phyloP scores from a whole-genome alignment of 441 rosid species.

The Erysimum cheiri region DNA sequence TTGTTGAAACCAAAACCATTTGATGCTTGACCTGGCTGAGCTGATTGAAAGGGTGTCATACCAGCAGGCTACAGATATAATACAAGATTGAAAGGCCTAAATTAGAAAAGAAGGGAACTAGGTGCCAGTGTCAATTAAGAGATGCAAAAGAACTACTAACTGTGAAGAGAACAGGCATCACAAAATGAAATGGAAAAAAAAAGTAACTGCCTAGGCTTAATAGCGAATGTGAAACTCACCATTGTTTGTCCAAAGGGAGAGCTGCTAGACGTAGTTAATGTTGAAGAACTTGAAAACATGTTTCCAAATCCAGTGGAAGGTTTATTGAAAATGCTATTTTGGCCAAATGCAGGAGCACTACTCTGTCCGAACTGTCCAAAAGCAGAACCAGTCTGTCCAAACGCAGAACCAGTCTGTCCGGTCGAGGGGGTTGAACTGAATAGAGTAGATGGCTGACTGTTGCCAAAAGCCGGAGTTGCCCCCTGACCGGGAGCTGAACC shows the following conservation, averaged over 20 bases:
- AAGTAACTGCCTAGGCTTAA: not conserved
- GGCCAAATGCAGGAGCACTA: conserved; percentile 55
- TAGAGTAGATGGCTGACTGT: conserved; percentile 65
- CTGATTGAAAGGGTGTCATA: conserved; percentile 60
- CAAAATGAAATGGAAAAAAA: conserved; percentile 2
- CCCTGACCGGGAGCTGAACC: conserved; percentile 54
- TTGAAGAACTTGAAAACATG: conserved; percentile 62
- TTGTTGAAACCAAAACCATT: conserved; percentile 66
- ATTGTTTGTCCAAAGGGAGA: conserved; percentile 55
- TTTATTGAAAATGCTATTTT: conserved; percentile 54
- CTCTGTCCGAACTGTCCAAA: conserved; percentile 50
- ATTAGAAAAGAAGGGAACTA: conserved; percentile 8
- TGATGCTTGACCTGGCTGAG: conserved; percentile 71
- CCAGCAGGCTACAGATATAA: conserved; percentile 59
- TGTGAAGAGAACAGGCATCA: not conserved
- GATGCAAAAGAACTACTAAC: conserved; percentile 4
- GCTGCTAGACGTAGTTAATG: conserved; percentile 56
- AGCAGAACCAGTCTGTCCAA: conserved; percentile 28
- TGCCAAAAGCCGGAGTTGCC: conserved; percentile 57
- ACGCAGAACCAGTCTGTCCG: conserved; percentile 55
- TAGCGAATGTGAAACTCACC: conserved; percentile 49
- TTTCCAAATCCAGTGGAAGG: conserved; percentile 62
- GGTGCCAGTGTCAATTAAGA: not conserved
- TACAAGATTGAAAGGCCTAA: conserved; percentile 22
- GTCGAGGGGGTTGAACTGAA: conserved; percentile 60